Conservation (phyloP, 2,329 filamentous ascomycete species). For the Hypoxylon rubiginosum region DNA sequence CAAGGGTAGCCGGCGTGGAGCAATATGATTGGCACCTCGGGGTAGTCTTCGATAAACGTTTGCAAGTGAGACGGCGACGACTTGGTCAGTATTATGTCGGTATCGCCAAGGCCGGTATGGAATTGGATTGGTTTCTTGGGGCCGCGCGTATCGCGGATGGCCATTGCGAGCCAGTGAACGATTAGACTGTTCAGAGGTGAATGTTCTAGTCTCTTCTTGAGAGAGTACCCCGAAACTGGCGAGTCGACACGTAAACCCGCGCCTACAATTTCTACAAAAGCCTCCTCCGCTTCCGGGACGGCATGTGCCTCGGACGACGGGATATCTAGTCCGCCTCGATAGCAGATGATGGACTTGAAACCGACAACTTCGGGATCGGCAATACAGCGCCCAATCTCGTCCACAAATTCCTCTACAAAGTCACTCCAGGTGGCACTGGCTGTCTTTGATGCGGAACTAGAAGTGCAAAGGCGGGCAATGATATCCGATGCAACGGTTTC, state of each 20-base stretch:
- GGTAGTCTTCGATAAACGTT: conserved; percentile 76
- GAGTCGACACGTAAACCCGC: conserved; percentile 47
- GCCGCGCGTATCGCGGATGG: conserved; percentile 64
- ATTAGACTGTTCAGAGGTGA: conserved; percentile 77
- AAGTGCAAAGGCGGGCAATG: conserved; percentile 60
- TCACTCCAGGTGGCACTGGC: conserved; percentile 38
- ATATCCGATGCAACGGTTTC: conserved; percentile 78
- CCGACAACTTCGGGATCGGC: conserved; percentile 77
- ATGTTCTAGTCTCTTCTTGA: conserved; percentile 67
- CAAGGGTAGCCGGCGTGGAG: conserved; percentile 87
- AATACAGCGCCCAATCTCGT: conserved; percentile 68
- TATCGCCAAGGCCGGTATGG: conserved; percentile 86
- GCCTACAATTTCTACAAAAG: conserved; percentile 55
- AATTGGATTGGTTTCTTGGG: conserved; percentile 82
- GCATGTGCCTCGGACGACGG: conserved; percentile 57
- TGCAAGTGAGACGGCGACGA: conserved; percentile 84
- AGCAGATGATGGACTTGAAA: conserved; percentile 89
- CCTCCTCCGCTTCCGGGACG: conserved; percentile 55
- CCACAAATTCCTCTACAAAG: conserved; percentile 51
- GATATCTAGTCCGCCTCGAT: conserved; percentile 79
- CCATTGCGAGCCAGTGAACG: conserved; percentile 72
- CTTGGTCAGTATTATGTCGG: conserved; percentile 77
- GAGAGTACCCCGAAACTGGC: conserved; percentile 48
- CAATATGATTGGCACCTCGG: conserved; percentile 79
- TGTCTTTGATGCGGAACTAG: conserved; percentile 44